Evolutionary conservation across 1,284 basidiomycete species (phyloP).

Genomic region (Vanrija sp.): DNA sequence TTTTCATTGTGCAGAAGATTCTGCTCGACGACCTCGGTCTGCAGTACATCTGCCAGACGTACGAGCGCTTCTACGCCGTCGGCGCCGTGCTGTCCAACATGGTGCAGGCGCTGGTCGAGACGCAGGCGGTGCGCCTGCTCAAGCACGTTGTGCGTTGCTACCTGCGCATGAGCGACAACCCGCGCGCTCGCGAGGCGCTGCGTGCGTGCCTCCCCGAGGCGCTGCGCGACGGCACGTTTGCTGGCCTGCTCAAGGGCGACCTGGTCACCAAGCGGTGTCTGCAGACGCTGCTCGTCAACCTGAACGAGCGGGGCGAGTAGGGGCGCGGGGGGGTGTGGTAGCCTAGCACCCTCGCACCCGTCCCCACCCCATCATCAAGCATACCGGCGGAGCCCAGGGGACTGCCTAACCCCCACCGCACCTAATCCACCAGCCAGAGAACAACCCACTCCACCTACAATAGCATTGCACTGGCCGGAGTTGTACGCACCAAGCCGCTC

Average conservation of each 20-base stretch:
- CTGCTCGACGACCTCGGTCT: slow-evolving; percentile 95
- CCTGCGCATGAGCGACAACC: slow-evolving; percentile 89
- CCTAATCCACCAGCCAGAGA: not conserved
- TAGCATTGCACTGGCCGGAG: no score
- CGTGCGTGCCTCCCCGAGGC: slow-evolving; percentile 96
- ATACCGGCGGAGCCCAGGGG: not conserved
- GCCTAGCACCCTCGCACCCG: not conserved
- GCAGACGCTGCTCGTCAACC: slow-evolving; percentile 88
- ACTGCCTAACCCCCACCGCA: not conserved
- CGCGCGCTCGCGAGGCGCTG: slow-evolving; percentile 90
- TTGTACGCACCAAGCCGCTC: not conserved
- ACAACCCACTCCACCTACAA: no score
- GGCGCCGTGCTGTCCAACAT: slow-evolving; percentile 98
- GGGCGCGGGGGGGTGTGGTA: not conserved
- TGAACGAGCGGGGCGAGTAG: slow-evolving; percentile 55
- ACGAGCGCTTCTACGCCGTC: slow-evolving; percentile 98
- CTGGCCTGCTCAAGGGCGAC: slow-evolving; percentile 84
- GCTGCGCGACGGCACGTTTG: slow-evolving; percentile 90
- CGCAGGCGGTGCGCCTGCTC: slow-evolving; percentile 89
- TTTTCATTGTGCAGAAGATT: slow-evolving; percentile 99
- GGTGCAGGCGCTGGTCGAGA: slow-evolving; percentile 95
- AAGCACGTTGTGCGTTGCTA: slow-evolving; percentile 99
- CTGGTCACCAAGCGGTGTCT: slow-evolving; percentile 96
- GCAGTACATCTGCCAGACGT: slow-evolving; percentile 98
- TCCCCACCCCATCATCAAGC: not conserved